These are phyloP conservation scores for Phytophthora pluvialis DNA, from an alignment of 352 stramenopile species.

Conservation along the genomic window DNA sequence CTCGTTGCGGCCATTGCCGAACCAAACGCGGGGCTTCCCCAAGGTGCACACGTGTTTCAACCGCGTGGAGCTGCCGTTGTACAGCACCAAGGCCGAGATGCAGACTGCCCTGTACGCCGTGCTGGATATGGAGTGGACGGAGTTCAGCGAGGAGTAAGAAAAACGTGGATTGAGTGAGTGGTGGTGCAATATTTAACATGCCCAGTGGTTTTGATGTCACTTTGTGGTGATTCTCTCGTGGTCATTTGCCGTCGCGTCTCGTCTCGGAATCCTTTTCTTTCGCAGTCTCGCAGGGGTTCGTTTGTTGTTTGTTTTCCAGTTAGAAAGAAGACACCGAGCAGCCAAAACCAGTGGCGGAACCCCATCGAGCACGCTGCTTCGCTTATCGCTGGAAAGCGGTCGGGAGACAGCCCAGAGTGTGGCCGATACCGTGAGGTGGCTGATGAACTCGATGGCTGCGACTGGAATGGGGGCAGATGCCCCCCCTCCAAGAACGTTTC, in stretches of 20 bases:
- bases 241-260: constrained; percentile 20
- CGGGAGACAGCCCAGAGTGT: constrained; percentile 9
- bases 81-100: constrained; percentile 89
- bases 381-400: constrained; percentile 10
- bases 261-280: constrained; percentile 6
- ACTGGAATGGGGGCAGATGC: constrained; percentile 28
- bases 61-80: constrained; percentile 81
- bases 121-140: constrained; percentile 96
- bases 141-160: constrained; percentile 89
- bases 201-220: constrained; percentile 7
- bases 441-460: constrained; percentile 25
- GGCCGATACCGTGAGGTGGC: constrained; percentile 8
- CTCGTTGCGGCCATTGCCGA: constrained; percentile 57
- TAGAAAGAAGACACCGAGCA: constrained; percentile 9
- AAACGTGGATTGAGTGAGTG: constrained; percentile 2
- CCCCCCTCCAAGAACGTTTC: not conserved
- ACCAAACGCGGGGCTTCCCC: constrained; percentile 72
- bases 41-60: constrained; percentile 89
- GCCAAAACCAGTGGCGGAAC: not conserved
- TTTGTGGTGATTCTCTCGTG: constrained; percentile 1
- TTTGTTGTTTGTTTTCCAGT: constrained; percentile 1
- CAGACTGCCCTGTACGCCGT: constrained; percentile 95
- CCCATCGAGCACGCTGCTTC: constrained; percentile 5
- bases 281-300: not conserved
- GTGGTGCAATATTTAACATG: constrained; percentile 38